These are phyloP conservation scores for Besnoitia besnoiti DNA, from an alignment of 169 alveolate species.

Conservation along the genomic window DNA sequence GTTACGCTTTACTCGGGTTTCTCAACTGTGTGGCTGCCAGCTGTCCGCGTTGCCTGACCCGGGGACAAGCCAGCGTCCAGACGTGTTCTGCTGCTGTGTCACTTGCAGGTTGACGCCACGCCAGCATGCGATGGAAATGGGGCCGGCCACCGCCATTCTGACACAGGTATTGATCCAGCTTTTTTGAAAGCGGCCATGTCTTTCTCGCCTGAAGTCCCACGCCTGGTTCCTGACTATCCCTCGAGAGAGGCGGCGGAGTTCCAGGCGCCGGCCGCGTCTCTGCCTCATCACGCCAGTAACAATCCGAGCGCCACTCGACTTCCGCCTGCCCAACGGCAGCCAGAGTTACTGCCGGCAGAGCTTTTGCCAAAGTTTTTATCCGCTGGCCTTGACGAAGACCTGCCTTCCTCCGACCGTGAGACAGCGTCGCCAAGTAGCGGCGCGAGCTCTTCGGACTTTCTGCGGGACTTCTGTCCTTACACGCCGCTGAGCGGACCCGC, in stretches of 20 bases:
- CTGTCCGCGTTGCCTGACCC: too few relatives aligned
- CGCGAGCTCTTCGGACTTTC: not conserved
- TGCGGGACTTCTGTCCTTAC: not conserved
- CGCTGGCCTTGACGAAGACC: not conserved
- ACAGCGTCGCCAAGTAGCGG: slow-evolving; percentile 21
- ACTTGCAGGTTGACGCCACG: not conserved
- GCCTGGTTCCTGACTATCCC: slow-evolving; percentile 9
- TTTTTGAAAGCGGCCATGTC: not conserved
- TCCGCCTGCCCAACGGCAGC: not conserved
- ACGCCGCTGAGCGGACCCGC: not conserved
- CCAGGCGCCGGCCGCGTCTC: not conserved
- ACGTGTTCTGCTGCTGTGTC: not conserved
- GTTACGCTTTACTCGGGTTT: too few relatives aligned
- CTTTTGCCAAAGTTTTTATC: slow-evolving; percentile 28
- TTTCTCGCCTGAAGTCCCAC: not conserved
- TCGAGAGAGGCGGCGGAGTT: not conserved
- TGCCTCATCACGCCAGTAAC: not conserved
- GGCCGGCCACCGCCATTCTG: not conserved
- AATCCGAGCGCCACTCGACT: not conserved
- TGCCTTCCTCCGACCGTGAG: slow-evolving; percentile 15
- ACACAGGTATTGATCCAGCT: not conserved
- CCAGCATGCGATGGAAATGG: not conserved
- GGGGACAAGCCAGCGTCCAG: too few relatives aligned
- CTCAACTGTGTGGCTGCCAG: not conserved
- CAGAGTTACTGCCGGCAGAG: not conserved